Base-by-base conservation (phyloP, 306 rosid species). In the Rosa lucieae region DNA sequence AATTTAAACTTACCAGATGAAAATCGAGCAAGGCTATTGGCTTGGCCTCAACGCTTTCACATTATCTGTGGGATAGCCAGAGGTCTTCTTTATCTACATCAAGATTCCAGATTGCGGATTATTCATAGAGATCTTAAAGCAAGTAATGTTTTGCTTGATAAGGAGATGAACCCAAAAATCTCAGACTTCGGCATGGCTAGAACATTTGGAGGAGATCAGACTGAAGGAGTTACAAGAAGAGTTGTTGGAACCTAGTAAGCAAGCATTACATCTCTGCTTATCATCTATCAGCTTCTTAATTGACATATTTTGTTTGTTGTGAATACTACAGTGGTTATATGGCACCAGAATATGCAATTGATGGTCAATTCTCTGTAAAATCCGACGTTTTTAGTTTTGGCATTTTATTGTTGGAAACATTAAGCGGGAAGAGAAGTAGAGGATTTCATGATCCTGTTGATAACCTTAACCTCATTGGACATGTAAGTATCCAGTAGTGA, bases 61-160 rank as follows among this genome's bases (percentile, higher is more conserved):
- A 82, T 77, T 52, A 52, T 83, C 42, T 56, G 55, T 44, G 95
- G 92, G 65, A 65, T 90, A 53, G 89, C 88, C 0, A 82, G 89
- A 17, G 91, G 95, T 39, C 89, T 89, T 44, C 47, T 90, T 5
- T 90, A 90, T 81, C 95, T 90, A 61, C 92, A 90, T 74, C 84
- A 87, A 47, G 90, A 87, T 81, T 87, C 88, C 9, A 81, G 88
- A 65, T 5, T 84, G 20, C 84, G 82, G 70, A 86, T 86, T 59
- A 84, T 86, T 14, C 87, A 86, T 48, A 75, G 87, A 67, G 87
- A 84, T 79, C 80, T 86, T 26, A 84, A 84, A 75, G 87, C 84
- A 72, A 87, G 88, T 68, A 87, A 87, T 17, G 65, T 87, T 15
- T 59, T 87, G 43, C 86, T 87, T 43, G 88, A 84, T 52, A 11